Evolutionary conservation across 1,284 basidiomycete genomes (phyloP), one percentile per base, ranked within the genome.

Genomic region (Tausonia pullulans): DNA sequence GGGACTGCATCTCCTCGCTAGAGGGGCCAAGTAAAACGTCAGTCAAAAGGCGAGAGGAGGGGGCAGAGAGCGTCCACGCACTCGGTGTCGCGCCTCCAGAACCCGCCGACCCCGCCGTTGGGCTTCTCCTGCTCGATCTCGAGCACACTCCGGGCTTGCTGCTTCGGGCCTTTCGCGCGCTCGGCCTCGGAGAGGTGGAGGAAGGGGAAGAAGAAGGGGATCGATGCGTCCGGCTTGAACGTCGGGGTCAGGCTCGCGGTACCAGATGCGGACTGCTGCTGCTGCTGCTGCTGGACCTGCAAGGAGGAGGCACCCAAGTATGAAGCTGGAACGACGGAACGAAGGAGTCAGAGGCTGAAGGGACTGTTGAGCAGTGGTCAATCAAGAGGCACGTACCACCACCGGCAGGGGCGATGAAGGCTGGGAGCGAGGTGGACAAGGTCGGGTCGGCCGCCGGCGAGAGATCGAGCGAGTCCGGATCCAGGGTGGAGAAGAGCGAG

Each of bases 31-130:
- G 7, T 54, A 39, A n/a, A 54, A 41, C 6, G n/a, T 56, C 10
- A 50, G 48, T 5, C 11, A 45, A 39, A n/a, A 27, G 16, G n/a
- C 41, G 48, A 52, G 56, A 40, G 43, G 52, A 58, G 46, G n/a
- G n/a, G 27, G 27, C 5, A 16, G 10, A 51, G 5, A 4, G 10
- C 4, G 1, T 13, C 53, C 40, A 69, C 68, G 57, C 45, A 62
- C 66, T 69, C 62, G 4, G 63, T 69, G 41, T 68, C 58, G 4
- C 27, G 57, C 55, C 63, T 56, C 69, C 68, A 68, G 68, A 70
- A 68, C 50, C 67, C 63, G 46, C 60, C 67, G 39, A 62, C 53
- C 51, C 58, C 62, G 8, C 61, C 67, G 46, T 49, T 59, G 11
- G 27, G 11, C 40, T 62, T 67, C 40, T 67, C 67, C 6, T 16